Conservation (phyloP, 352 stramenopile species). For the Pythium aphanidermatum region DNA sequence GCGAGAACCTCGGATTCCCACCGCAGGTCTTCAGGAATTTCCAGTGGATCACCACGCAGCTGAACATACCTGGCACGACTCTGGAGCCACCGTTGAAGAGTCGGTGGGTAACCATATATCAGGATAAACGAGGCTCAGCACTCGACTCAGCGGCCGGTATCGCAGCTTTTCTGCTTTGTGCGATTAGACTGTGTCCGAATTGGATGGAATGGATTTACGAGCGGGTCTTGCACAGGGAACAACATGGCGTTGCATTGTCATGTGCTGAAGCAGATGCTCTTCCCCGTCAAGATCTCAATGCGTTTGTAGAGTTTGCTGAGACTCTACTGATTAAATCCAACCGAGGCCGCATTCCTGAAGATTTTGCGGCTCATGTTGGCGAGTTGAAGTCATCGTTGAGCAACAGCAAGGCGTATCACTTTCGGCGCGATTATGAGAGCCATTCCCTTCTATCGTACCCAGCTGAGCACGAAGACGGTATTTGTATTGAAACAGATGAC, state of each 20-base stretch:
- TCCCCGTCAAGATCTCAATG: constrained; percentile 35
- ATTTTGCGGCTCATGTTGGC: constrained; percentile 39
- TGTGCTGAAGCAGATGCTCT: constrained; percentile 15
- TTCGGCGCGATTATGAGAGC: constrained; percentile 15
- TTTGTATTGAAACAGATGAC: constrained; percentile 39
- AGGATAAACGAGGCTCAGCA: constrained; percentile 23
- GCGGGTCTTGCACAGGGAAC: constrained; percentile 13
- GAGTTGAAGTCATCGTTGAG: constrained; percentile 26
- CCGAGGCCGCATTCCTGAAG: constrained; percentile 29
- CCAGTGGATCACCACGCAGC: constrained; percentile 50
- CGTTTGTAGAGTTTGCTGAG: constrained; percentile 49
- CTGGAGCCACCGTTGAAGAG: constrained; percentile 31
- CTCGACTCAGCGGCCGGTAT: constrained; percentile 50
- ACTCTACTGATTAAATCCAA: constrained; percentile 31
- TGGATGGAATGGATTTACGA: constrained; percentile 84
- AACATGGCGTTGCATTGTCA: constrained; percentile 18
- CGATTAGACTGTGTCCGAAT: constrained; percentile 64
- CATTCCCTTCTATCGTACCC: constrained; percentile 43
- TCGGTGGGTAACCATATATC: neutral
- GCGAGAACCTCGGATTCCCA: constrained; percentile 49
- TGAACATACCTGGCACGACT: constrained; percentile 35
- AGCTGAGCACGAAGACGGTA: constrained; percentile 40
- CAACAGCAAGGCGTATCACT: constrained; percentile 9
- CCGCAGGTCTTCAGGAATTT: constrained; percentile 58
- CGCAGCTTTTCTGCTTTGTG: constrained; percentile 51